Evolutionary conservation across 352 stramenopile species (phyloP).

Genomic region (Phytophthora europaea): DNA sequence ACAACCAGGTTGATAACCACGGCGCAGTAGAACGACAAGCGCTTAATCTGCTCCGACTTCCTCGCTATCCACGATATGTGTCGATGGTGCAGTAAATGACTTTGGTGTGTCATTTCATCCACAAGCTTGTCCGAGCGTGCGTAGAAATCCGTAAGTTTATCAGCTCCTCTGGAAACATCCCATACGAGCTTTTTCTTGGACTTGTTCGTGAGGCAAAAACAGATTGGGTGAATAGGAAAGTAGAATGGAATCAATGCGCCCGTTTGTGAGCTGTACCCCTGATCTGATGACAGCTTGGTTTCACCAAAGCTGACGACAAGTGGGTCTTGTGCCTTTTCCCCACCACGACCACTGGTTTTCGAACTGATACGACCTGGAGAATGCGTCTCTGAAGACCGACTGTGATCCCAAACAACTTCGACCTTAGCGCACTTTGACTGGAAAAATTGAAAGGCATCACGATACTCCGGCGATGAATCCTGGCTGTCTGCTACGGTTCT

Average conservation of each 20-base stretch:
- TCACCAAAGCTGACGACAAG: not conserved
- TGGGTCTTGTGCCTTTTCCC: not conserved
- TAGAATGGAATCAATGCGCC: conserved; percentile 65
- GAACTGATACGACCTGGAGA: not conserved
- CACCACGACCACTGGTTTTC: conserved; percentile 2
- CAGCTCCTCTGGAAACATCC: conserved; percentile 62
- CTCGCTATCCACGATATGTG: conserved; percentile 47
- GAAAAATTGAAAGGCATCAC: conserved; percentile 71
- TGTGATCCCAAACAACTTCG: conserved; percentile 74
- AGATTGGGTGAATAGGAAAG: conserved; percentile 81
- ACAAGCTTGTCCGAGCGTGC: conserved; percentile 71
- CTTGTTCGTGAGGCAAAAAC: conserved; percentile 76
- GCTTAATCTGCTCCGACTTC: conserved; percentile 60
- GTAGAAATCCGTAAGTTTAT: conserved; percentile 81
- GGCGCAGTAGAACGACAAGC: conserved; percentile 58
- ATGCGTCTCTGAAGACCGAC: conserved; percentile 14
- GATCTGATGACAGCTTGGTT: conserved; percentile 3
- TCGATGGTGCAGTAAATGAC: conserved; percentile 46
- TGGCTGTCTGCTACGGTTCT: not conserved
- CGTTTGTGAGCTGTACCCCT: not conserved
- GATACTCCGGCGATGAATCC: conserved; percentile 40
- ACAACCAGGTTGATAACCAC: conserved; percentile 71
- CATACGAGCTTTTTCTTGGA: conserved; percentile 80
- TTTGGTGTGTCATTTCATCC: conserved; percentile 82
- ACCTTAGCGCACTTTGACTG: conserved; percentile 70